Percentiles rank a stretch among this genome's conserved stretches.
Evolutionary conservation across 1,284 basidiomycete species (phyloP).

Genomic region (Leccinum variabile): DNA sequence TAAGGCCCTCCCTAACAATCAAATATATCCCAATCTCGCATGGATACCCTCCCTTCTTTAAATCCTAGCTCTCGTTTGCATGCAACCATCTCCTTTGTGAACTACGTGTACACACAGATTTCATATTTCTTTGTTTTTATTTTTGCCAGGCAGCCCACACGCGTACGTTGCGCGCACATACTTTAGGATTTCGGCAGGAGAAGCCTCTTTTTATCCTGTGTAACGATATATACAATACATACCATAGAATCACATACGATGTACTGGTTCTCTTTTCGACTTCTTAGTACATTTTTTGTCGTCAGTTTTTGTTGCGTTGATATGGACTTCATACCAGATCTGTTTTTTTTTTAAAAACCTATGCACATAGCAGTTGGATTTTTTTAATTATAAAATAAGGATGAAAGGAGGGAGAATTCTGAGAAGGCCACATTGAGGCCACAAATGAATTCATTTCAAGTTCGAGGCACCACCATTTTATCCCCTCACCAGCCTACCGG

Average conservation of each 20-base stretch:
- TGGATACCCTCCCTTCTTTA: slow-evolving; percentile 10
- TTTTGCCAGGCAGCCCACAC: neutral
- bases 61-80: slow-evolving; percentile 6
- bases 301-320: neutral
- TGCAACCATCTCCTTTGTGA: neutral
- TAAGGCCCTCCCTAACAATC: neutral
- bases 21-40: slow-evolving; percentile 1
- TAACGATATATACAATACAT: slow-evolving; percentile 7
- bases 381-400: neutral
- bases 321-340: neutral
- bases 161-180: neutral
- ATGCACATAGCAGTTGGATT: neutral
- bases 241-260: slow-evolving; percentile 4
- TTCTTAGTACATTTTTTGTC: neutral
- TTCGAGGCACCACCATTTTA: neutral
- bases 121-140: neutral
- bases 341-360: neutral
- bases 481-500: neutral
- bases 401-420: neutral
- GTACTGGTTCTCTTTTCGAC: neutral
- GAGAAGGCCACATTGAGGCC: neutral
- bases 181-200: neutral
- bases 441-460: neutral
- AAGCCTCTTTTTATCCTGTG: slow-evolving; percentile 2
- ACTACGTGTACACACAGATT: neutral